A percentile compares a stretch with the other conserved stretches of the same genome.
These are phyloP conservation scores for Aspergillus nidulans DNA, from an alignment of 495 filamentous ascomycete genomes.

Conservation along the genomic window DNA sequence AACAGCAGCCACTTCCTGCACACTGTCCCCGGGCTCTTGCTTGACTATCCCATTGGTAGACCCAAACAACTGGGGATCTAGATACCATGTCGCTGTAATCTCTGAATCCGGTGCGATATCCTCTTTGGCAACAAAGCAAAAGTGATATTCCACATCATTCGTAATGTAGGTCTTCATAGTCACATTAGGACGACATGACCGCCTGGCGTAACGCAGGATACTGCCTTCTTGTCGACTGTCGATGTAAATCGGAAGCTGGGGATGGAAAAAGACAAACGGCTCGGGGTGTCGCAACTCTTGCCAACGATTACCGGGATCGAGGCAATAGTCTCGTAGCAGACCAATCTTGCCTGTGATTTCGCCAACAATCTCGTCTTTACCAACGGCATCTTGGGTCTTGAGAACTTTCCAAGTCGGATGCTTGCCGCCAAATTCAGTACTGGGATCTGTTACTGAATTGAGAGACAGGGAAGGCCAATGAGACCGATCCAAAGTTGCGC, in stretches of 20 bases:
- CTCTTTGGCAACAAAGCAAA: constrained; percentile 79
- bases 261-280: constrained; percentile 82
- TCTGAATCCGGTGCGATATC: constrained; percentile 60
- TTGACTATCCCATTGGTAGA: constrained; percentile 45
- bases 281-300: constrained; percentile 69
- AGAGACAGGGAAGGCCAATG: constrained; percentile 45
- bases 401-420: constrained; percentile 67
- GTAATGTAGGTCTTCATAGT: constrained; percentile 75
- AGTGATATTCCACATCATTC: constrained; percentile 70
- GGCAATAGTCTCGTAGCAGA: constrained; percentile 69
- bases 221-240: constrained; percentile 85
- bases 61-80: constrained; percentile 45
- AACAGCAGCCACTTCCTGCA: constrained; percentile 43
- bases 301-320: constrained; percentile 71
- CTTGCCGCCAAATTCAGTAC: constrained; percentile 38
- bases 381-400: constrained; percentile 57
- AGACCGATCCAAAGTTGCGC: constrained; percentile 52
- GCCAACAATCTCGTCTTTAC: constrained; percentile 66
- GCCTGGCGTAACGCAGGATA: constrained; percentile 73
- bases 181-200: constrained; percentile 86
- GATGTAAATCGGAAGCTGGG: constrained; percentile 79
- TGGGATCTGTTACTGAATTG: constrained; percentile 41
- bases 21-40: constrained; percentile 38
- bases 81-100: constrained; percentile 65
- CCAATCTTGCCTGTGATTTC: constrained; percentile 87